Evolutionary conservation across 768 basidiomycete genomes (phyloP).

Genomic region (Rossbeevera mucosa): DNA sequence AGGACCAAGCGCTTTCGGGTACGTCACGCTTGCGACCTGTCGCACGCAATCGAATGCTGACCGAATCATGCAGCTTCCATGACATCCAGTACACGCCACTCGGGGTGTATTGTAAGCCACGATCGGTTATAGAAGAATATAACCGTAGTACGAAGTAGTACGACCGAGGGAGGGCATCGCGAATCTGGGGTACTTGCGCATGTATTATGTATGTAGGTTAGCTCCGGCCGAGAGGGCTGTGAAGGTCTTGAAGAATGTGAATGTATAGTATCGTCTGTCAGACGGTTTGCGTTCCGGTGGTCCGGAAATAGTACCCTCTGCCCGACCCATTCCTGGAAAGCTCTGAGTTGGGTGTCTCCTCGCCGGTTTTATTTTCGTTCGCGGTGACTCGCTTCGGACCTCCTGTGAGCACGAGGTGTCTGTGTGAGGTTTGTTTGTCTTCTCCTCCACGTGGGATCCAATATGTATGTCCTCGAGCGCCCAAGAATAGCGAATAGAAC

Average conservation of each 20-base stretch:
- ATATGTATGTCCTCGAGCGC: neutral
- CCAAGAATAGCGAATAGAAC: neutral
- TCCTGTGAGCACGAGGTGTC: neutral
- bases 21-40: conserved; percentile 6
- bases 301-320: neutral
- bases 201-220: neutral
- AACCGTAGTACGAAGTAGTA: conserved; percentile 5
- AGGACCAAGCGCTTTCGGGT: conserved; percentile 54
- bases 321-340: neutral
- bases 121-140: conserved; percentile 46
- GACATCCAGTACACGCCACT: conserved; percentile 36
- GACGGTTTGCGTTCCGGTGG: neutral
- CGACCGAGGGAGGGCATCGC: neutral
- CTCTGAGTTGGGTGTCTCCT: neutral
- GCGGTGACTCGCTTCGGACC: neutral
- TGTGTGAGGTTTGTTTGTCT: neutral
- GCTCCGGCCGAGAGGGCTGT: neutral
- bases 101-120: conserved; percentile 39
- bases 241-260: neutral
- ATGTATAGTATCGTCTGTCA: neutral
- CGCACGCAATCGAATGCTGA: conserved; percentile 6
- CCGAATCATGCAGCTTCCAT: conserved; percentile 18
- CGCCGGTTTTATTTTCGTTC: neutral
- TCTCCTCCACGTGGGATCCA: neutral
- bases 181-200: conserved; percentile 5